A percentile compares a stretch with the other conserved stretches of the same genome.
Evolutionary conservation across 1,284 basidiomycete species (phyloP).

Genomic region (Albatrellus sp.): DNA sequence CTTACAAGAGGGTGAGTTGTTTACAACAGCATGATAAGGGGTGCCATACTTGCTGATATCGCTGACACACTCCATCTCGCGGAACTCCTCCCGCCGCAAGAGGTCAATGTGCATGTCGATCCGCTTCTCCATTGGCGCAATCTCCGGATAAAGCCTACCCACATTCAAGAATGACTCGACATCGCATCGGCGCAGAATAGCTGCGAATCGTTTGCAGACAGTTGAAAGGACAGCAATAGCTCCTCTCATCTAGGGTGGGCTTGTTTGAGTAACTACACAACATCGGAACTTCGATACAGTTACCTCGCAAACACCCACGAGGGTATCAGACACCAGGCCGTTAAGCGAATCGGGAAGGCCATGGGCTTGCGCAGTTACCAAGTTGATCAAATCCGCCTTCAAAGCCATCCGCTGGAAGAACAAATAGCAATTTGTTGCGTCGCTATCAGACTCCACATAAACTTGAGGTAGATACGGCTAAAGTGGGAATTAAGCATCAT

Average conservation of each 20-base stretch:
- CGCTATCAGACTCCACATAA: constrained; percentile 77
- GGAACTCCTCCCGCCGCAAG: constrained; percentile 78
- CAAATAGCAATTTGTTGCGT: constrained; percentile 78
- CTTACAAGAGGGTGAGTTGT: constrained; percentile 24
- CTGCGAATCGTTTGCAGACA: constrained; percentile 79
- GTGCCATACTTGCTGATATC: constrained; percentile 71
- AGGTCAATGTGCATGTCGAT: constrained; percentile 86
- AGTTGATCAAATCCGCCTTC: constrained; percentile 80
- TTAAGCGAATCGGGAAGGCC: constrained; percentile 75
- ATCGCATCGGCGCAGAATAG: constrained; percentile 67
- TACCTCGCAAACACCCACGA: constrained; percentile 87
- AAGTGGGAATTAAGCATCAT: constrained; percentile 1
- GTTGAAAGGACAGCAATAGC: constrained; percentile 70
- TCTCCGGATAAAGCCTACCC: constrained; percentile 76
- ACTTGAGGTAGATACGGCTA: constrained; percentile 78
- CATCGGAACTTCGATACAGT: background rate
- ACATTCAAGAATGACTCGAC: constrained; percentile 75
- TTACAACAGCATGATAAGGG: background rate
- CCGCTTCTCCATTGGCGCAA: constrained; percentile 80
- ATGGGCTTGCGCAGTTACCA: constrained; percentile 69
- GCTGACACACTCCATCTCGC: constrained; percentile 83
- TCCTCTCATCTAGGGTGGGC: constrained; percentile 52
- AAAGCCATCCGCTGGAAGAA: constrained; percentile 81
- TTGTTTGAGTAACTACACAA: too few relatives aligned
- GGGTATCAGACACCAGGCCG: constrained; percentile 63